Conservation (phyloP, 2,329 filamentous ascomycete genomes). For the Bimuria novae-zelandiae region DNA sequence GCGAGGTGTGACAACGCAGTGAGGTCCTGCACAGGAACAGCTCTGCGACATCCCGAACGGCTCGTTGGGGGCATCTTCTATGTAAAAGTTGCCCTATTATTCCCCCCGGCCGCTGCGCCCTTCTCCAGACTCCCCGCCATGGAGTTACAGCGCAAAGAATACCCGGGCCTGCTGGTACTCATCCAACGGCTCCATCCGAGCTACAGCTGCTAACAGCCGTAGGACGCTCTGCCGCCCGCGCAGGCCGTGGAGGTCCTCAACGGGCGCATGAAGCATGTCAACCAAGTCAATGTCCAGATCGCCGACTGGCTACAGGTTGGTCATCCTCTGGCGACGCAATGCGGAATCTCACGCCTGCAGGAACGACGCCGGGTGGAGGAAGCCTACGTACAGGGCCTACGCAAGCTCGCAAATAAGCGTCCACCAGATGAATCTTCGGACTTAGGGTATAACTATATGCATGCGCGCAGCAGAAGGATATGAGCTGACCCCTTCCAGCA, state of each 20-base stretch:
- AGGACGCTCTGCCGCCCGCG: constrained; percentile 80
- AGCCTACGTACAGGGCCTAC: constrained; percentile 79
- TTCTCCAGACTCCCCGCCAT: constrained; percentile 34
- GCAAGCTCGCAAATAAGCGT: constrained; percentile 76
- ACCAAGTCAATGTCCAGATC: constrained; percentile 84
- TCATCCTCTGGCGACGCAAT: constrained; percentile 17
- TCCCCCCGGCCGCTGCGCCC: constrained; percentile 34
- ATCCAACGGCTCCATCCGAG: constrained; percentile 20
- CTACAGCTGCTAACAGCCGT: constrained; percentile 35
- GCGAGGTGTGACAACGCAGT: constrained; percentile 37
- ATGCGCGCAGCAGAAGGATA: background rate
- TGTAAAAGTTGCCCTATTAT: constrained; percentile 31
- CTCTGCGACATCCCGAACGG: constrained; percentile 36
- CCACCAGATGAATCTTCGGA: constrained; percentile 77
- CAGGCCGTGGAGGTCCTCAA: constrained; percentile 82
- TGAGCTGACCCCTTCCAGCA: constrained; percentile 57
- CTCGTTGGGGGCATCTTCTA: constrained; percentile 31
- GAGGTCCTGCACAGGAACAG: constrained; percentile 22
- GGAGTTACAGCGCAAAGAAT: constrained; percentile 82
- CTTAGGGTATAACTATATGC: constrained; percentile 71
- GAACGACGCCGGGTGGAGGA: constrained; percentile 93
- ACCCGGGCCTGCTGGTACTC: constrained; percentile 91
- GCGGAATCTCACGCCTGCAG: constrained; percentile 55
- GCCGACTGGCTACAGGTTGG: constrained; percentile 96
- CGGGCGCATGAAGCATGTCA: constrained; percentile 86